Evolutionary conservation across 106 monocot species (phyloP).

Genomic region (Dactylorhiza incarnata): DNA sequence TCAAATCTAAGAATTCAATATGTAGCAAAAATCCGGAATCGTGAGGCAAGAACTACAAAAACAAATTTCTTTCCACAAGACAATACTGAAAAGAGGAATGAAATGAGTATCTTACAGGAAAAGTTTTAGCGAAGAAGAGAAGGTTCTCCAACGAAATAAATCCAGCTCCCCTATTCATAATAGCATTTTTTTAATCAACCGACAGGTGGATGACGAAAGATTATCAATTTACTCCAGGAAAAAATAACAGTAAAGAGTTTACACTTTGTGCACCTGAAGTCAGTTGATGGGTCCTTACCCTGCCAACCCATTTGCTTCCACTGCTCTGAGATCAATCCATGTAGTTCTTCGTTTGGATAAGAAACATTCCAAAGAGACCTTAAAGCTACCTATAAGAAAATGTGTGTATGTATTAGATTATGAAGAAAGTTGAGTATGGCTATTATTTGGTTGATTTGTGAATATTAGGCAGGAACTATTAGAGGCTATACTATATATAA

Average conservation of each 20-base stretch:
- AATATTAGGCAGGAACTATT: not conserved
- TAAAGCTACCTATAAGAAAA: constrained; percentile 50
- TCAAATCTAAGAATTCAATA: not conserved
- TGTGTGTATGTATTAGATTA: not conserved
- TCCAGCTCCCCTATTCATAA: constrained; percentile 32
- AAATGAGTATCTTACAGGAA: constrained; percentile 17
- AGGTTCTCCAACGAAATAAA: constrained; percentile 47
- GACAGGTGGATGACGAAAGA: not conserved
- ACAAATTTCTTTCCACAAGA: not conserved
- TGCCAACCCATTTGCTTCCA: constrained; percentile 99
- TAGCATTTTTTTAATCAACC: not conserved
- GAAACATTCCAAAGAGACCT: constrained; percentile 65
- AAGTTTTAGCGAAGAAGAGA: constrained; percentile 39
- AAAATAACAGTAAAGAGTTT: not conserved
- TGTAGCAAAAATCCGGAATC: not conserved
- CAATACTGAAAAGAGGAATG: not conserved
- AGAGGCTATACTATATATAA: not conserved
- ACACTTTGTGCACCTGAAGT: constrained; percentile 61
- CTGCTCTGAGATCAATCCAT: constrained; percentile 78
- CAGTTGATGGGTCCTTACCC: constrained; percentile 91
- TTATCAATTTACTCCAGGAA: not conserved
- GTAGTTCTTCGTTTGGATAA: constrained; percentile 61
- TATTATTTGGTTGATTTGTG: not conserved
- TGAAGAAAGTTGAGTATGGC: not conserved
- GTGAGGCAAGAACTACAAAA: not conserved